Evolutionary conservation across 2,329 filamentous ascomycete genomes (phyloP).

Genomic region (Ophiostoma ulmi): DNA sequence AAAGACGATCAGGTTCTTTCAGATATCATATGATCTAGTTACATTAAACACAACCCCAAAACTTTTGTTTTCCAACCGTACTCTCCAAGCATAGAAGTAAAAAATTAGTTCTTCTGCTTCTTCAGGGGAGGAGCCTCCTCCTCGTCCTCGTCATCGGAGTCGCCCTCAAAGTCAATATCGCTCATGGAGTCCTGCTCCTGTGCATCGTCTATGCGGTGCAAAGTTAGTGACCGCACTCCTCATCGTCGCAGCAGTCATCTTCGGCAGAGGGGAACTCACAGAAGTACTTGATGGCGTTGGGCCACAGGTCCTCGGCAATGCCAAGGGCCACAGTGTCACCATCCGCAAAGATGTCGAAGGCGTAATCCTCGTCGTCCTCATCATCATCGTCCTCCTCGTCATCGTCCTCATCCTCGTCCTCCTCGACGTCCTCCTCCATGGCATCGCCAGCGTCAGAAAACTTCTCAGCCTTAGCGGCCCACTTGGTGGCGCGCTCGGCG

Average conservation of each 20-base stretch:
- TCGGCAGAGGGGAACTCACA: slow-evolving; percentile 52
- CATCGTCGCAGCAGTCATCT: slow-evolving; percentile 10
- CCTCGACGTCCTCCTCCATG: slow-evolving; percentile 32
- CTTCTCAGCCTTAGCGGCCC: slow-evolving; percentile 36
- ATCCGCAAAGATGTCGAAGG: slow-evolving; percentile 79
- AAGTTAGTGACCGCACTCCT: slow-evolving; percentile 6
- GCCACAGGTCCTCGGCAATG: slow-evolving; percentile 84
- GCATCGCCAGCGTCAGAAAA: slow-evolving; percentile 27
- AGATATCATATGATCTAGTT: slow-evolving; percentile 6
- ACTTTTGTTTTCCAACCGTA: slow-evolving; percentile 11
- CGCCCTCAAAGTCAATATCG: slow-evolving; percentile 65
- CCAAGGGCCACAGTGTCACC: slow-evolving; percentile 77
- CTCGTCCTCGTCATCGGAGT: slow-evolving; percentile 50
- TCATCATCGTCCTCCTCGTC: slow-evolving; percentile 42
- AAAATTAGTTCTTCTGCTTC: slow-evolving; percentile 38
- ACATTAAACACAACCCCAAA: slow-evolving; percentile 8
- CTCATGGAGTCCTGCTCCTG: slow-evolving; percentile 62
- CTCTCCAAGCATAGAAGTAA: background rate
- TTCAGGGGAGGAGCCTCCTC: slow-evolving; percentile 40
- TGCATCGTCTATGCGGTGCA: slow-evolving; percentile 53
- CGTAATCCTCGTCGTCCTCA: slow-evolving; percentile 51
- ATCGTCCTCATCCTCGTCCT: slow-evolving; percentile 50
- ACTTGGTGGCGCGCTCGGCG: slow-evolving; percentile 18
- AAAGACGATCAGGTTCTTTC: slow-evolving; percentile 15
- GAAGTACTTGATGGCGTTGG: slow-evolving; percentile 84